A percentile compares a stretch with the other conserved stretches of the same genome.
Conservation (phyloP, 2,329 filamentous ascomycete genomes). For the Neopestalotiopsis sp. region DNA sequence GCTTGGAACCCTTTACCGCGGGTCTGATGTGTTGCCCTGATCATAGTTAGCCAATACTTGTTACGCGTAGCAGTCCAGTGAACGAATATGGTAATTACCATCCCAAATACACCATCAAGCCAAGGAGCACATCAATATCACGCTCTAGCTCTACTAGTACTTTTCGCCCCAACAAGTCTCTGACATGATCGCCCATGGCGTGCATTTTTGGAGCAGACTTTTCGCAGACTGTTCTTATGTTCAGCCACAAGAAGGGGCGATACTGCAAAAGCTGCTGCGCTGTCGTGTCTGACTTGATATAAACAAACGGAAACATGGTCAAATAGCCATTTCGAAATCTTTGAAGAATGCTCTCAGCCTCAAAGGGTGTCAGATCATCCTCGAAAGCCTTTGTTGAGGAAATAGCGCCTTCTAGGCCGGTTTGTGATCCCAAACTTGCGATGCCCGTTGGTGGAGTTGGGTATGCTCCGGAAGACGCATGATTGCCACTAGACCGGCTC, state of each 20-base stretch:
- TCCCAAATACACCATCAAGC: slow-evolving; percentile 49
- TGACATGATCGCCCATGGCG: slow-evolving; percentile 45
- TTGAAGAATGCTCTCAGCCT: slow-evolving; percentile 31
- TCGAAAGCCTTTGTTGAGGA: neutral
- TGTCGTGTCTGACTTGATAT: slow-evolving; percentile 30
- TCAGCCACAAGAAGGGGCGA: slow-evolving; percentile 53
- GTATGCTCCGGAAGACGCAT: neutral
- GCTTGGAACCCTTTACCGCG: slow-evolving; percentile 48
- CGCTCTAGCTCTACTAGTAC: slow-evolving; percentile 53
- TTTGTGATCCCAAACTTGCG: neutral
- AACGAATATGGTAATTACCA: slow-evolving; percentile 43
- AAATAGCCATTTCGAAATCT: slow-evolving; percentile 31
- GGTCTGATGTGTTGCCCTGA: slow-evolving; percentile 42
- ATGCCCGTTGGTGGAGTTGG: neutral
- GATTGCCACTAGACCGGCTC: neutral
- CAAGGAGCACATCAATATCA: slow-evolving; percentile 56
- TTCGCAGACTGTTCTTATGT: slow-evolving; percentile 51
- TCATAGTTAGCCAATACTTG: too few species aligned
- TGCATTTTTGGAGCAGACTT: slow-evolving; percentile 46
- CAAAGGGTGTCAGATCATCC: slow-evolving; percentile 23
- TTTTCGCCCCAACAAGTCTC: slow-evolving; percentile 48
- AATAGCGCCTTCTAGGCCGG: neutral
- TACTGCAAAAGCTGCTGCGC: slow-evolving; percentile 28
- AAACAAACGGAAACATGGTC: slow-evolving; percentile 33
- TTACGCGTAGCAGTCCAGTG: too few species aligned